Base-by-base conservation (phyloP, 257 asterid species). In the Solanum paucissectum region DNA sequence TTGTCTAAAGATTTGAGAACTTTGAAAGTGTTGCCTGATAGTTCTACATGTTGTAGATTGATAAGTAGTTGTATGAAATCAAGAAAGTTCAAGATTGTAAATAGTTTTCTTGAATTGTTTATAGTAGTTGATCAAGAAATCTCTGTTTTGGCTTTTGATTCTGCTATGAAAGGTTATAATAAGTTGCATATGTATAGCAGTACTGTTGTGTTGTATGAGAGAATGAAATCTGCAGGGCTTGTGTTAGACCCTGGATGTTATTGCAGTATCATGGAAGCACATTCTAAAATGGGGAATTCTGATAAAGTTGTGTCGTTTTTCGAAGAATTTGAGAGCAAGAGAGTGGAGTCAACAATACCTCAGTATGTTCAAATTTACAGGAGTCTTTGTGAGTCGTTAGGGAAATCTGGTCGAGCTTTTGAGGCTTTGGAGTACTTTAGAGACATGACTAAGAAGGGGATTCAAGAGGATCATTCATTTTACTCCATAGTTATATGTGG, bases 121-220 rank as follows among this genome's bases (percentile, higher is more conserved):
- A 76, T 92, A 87, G 84, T 83, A 34, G 69, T 4, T 42, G 94
- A 96, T 88, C 85, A 42, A 46, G 89, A 76, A 18, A 86, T 87
- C 36, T 95, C 96, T 69, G 92, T 91, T 88, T 42, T 88, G 29
- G 98, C 96, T 27, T 95, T 94, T 72, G 98, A 92, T 87, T 92
- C 89, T 34, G 97, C 99, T 5, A 93, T 97, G 98, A 97, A 90
- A 92, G 98, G 98, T 23, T 97, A 90, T 72, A 97, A 96, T 72
- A 93, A 92, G 89, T 85, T 97, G 93, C 98, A 96, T 88, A 97
- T 97, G 99, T 96, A 94, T 60, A 91, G 94, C 83, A 95, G 93
- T 79, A 90, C 94, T 3, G 44, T 89, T 86, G 90, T 16, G 37
- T 40, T 93, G 87, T 92, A 89, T 60, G 91, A 89, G 6, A 88